A percentile compares a stretch with the other conserved stretches of the same genome.
These are phyloP conservation scores for Gossypium trilobum DNA, from an alignment of 441 rosid species.

Conservation along the genomic window DNA sequence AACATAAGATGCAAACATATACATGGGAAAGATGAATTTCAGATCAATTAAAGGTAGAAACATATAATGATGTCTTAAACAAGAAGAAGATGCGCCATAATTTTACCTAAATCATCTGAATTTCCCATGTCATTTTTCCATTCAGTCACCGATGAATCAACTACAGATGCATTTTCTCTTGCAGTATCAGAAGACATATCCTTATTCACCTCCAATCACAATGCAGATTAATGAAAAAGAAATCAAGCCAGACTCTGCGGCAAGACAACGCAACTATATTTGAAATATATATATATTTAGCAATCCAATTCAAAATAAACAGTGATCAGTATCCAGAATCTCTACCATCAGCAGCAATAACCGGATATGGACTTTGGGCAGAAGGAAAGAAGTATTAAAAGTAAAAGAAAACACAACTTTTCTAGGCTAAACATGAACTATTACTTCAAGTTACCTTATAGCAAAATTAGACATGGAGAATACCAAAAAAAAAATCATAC, in stretches of 20 bases:
- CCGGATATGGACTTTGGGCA: not conserved
- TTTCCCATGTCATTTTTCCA: slow-evolving; percentile 61
- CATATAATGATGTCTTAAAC: not conserved
- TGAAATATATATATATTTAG: not conserved
- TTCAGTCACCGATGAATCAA: slow-evolving; percentile 76
- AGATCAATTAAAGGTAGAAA: not conserved
- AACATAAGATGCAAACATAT: not conserved
- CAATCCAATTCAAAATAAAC: not conserved
- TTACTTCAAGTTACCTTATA: not conserved
- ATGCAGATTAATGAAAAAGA: not conserved
- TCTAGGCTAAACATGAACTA: not conserved
- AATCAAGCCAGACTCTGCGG: slow-evolving; percentile 7
- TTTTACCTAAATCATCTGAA: slow-evolving; percentile 66
- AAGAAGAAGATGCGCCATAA: slow-evolving; percentile 3
- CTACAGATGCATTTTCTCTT: slow-evolving; percentile 77
- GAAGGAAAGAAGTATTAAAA: not conserved
- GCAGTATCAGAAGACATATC: slow-evolving; percentile 78
- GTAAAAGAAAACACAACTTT: not conserved
- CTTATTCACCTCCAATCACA: slow-evolving; percentile 26
- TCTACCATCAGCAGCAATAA: not conserved
- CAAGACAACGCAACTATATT: not conserved
- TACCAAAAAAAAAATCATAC: too few relatives aligned
- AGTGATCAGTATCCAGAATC: not conserved
- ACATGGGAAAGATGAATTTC: not conserved
- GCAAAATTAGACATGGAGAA: not conserved